Base-by-base conservation (phyloP, 108 stramenopile genomes). In the Nannochloropsis granulata region DNA sequence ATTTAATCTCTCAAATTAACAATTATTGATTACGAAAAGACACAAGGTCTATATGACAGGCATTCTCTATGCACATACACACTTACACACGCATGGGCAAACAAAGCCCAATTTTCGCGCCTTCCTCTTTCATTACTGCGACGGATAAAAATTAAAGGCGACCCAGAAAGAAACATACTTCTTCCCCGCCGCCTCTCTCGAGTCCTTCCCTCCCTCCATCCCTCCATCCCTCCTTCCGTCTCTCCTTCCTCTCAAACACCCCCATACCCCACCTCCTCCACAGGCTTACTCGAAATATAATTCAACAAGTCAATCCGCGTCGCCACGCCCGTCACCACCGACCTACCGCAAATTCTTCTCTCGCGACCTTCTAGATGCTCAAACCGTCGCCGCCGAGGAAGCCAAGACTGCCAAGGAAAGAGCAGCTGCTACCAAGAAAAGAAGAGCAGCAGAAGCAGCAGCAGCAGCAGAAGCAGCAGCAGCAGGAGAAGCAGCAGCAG, bases 221-320 rank as follows among this genome's bases (percentile, higher is more conserved):
- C 56, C 2, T 71, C 56, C 56, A 16, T n/a, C 56, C 56, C 10
- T 16, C 56, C 56, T 71, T 71, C 0, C n/a, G 9, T 16, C 34
- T 34, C 1, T 3, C 34, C 1, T 34, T 34, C 34, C 34, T 34
- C 34, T 34, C 34, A 34, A 5, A 34, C 34, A 34, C 34, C 34
- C 34, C 34, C 34, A 34, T 34, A 34, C 10, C 16, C 19, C 82
- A 45, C 83, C 9, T 19, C 45, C 79, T 81, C 86, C 82, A 45
- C 83, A 9, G 82, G 79, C 26, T 45, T 83, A 19, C 82, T 82
- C 13, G 89, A 82, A 43, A 91, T 89, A 89, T 85, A 91, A 45
- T 82, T 88, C 26, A 91, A 88, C 44, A 91, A 81, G 78, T 91
- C 91, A 23, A 91, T 89, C 26, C 91, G 86, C 24, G 91, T 87